Percentiles rank a stretch among this genome's conserved stretches.
phyloP scores from a whole-genome alignment of 2,329 filamentous ascomycete species.

The Lasiodiplodia sp. region DNA sequence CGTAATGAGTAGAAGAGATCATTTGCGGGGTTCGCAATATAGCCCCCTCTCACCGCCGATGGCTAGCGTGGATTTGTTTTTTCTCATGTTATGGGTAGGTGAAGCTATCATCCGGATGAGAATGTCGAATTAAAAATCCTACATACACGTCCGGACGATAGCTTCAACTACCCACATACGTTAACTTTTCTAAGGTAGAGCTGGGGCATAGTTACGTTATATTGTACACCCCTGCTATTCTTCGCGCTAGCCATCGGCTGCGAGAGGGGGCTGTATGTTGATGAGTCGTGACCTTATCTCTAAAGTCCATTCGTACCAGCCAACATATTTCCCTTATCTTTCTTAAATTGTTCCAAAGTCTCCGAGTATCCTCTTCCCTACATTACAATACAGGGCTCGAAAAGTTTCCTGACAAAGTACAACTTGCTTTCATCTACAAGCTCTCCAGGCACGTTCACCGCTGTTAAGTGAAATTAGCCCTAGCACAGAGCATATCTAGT shows the following conservation, averaged over 20 bases:
- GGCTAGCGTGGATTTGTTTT: too few species aligned
- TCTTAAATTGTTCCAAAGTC: not conserved
- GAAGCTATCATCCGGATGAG: too few species aligned
- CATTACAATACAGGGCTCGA: not conserved
- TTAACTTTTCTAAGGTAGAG: too few species aligned
- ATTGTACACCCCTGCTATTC: too few species aligned
- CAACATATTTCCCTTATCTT: not conserved
- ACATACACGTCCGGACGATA: too few species aligned
- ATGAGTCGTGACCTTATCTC: not conserved
- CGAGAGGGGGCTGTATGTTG: not conserved
- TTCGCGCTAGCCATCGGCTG: too few species aligned
- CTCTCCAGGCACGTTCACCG: not conserved
- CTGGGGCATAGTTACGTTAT: too few species aligned
- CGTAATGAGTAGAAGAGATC: constrained; percentile 1
- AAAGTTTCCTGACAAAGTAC: not conserved
- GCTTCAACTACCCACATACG: too few species aligned
- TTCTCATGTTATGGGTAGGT: too few species aligned
- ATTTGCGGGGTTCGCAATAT: not conserved
- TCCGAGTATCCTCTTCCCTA: not conserved
- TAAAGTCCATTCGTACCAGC: not conserved
- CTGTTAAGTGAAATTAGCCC: not conserved
- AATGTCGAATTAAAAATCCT: too few species aligned
- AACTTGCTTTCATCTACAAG: not conserved
- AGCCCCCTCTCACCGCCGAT: too few species aligned
- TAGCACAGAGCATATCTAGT: not conserved